Conservation (phyloP, 257 asterid genomes). For the Schizonepeta tenuifolia region DNA sequence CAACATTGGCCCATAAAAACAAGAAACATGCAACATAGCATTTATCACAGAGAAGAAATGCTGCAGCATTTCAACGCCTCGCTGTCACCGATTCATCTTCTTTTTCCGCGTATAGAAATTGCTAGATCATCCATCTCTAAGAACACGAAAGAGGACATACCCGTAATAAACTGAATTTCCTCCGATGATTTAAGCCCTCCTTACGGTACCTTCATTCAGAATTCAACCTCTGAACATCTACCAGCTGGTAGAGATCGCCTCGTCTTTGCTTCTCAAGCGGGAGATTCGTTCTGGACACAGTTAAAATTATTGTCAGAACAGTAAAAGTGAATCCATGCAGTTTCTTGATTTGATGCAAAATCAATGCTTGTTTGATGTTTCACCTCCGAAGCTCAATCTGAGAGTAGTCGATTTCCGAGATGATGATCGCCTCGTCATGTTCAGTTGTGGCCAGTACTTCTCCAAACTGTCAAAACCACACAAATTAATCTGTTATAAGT, state of each 20-base stretch:
- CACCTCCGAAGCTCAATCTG: constrained; percentile 81
- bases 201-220: constrained; percentile 37
- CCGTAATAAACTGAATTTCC: background rate
- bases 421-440: constrained; percentile 75
- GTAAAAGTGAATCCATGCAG: background rate
- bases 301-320: background rate
- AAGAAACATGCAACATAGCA: constrained; percentile 20
- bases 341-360: background rate
- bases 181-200: background rate
- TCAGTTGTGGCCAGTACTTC: constrained; percentile 88
- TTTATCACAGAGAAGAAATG: background rate
- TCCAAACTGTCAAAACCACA: constrained; percentile 64
- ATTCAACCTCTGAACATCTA: constrained; percentile 70
- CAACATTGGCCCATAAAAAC: constrained; percentile 14
- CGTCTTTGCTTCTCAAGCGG: constrained; percentile 91
- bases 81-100: background rate
- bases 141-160: background rate
- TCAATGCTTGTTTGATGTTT: constrained; percentile 29
- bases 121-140: background rate
- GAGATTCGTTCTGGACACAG: constrained; percentile 63
- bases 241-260: constrained; percentile 94
- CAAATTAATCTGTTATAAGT: background rate
- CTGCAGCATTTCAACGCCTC: constrained; percentile 26
- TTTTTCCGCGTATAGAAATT: background rate
- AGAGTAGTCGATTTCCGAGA: constrained; percentile 85